phyloP scores from a whole-genome alignment of 2,329 filamentous ascomycete species.

The Albifimbria verrucaria region DNA sequence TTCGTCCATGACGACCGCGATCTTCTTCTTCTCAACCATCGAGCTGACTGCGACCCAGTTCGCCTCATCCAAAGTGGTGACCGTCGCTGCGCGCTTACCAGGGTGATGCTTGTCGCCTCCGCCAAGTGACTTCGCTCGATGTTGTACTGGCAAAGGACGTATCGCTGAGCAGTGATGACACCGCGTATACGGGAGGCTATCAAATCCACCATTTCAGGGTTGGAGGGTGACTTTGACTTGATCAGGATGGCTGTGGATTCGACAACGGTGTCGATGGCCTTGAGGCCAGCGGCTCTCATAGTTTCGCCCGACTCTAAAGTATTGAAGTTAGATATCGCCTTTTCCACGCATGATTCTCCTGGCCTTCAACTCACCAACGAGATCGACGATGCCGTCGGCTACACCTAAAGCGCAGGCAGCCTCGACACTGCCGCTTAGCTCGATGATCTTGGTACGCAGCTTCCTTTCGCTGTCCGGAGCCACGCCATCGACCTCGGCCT shows the following conservation, averaged over 20 bases:
- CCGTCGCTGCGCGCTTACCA: constrained; percentile 87
- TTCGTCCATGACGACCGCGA: constrained; percentile 85
- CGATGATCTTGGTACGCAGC: constrained; percentile 84
- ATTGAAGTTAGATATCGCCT: no score
- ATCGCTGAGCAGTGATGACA: constrained; percentile 92
- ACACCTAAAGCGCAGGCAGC: constrained; percentile 94
- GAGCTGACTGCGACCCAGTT: constrained; percentile 92
- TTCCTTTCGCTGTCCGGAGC: constrained; percentile 39
- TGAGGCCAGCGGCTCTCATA: constrained; percentile 92
- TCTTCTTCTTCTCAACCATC: constrained; percentile 88
- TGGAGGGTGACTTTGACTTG: constrained; percentile 80
- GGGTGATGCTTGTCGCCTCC: constrained; percentile 77
- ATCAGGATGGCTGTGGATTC: constrained; percentile 86
- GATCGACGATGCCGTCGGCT: constrained; percentile 94
- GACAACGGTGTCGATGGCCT: constrained; percentile 90
- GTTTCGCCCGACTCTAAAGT: constrained; percentile 93
- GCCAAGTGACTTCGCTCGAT: constrained; percentile 68
- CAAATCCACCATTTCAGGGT: constrained; percentile 75
- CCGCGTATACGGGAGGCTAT: constrained; percentile 85
- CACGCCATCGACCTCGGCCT: constrained; percentile 48
- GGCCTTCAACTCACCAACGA: constrained; percentile 72
- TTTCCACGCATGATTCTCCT: no score
- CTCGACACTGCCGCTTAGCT: constrained; percentile 94
- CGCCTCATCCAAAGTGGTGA: constrained; percentile 83
- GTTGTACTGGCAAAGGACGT: constrained; percentile 96